Base-by-base conservation (phyloP, 805 yeast genomes). In the Saturnispora sekii region DNA sequence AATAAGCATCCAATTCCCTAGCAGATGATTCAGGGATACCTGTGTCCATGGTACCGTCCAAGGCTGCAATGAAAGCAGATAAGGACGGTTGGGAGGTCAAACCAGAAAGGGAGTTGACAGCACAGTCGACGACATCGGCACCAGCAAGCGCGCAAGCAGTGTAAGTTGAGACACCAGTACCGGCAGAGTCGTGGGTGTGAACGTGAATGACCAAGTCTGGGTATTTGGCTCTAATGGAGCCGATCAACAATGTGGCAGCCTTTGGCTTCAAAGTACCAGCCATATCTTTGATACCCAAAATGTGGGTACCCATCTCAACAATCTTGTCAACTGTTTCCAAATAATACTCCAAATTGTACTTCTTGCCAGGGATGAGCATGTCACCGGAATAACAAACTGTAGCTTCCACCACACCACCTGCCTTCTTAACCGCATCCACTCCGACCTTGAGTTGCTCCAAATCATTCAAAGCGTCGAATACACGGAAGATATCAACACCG, bases 181-280 rank as follows among this genome's bases (percentile, higher is more conserved):
- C 99, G 32, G 99, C 98, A 51, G 97, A 89, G 69, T 93, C 99
- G 68, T 93, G 99, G 32, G 97, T 89, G 69, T 93, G 99, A 38
- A 93, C 97, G 64, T 93, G 99, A 62, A 93, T 93, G 56, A 97
- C 97, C 62, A 93, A 73, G 60, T 86, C 79, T 47, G 99, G 98
- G 68, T 84, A 86, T 66, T 76, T 81, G 49, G 75, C 77, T 69
- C 98, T 80, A 56, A 93, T 78, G 28, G 85, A 70, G 49, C 89
- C 78, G 56, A 93, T 76, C 62, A 93, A 78, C 44, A 81, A 54
- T 40, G 73, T 77, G 38, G 98, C 98, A 50, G 98, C 98, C 49
- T 77, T 71, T 50, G 99, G 98, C 68, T 90, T 89, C 71, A 93
- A 66, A 53, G 97, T 90, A 72, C 99, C 99, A 47, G 99, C 99